These are phyloP conservation scores for Digitaria exilis DNA, from an alignment of 202 grass and related monocot species.

Conservation along the genomic window DNA sequence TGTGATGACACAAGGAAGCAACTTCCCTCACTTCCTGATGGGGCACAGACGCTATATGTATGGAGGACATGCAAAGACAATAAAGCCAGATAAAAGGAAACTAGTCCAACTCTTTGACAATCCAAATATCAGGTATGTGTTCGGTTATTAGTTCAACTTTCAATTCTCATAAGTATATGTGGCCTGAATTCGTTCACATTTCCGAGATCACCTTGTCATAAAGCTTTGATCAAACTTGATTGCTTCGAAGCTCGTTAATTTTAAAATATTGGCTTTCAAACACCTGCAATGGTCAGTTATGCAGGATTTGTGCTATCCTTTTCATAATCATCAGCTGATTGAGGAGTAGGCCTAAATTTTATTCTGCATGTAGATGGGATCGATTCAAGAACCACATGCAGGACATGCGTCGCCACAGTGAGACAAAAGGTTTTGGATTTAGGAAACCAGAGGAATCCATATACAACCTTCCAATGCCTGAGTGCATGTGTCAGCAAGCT, in stretches of 20 bases:
- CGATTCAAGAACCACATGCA: constrained; percentile 76
- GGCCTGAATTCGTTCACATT: neutral
- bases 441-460: constrained; percentile 70
- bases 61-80: constrained; percentile 78
- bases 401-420: constrained; percentile 74
- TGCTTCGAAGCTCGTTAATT: too few relatives aligned
- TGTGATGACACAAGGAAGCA: constrained; percentile 92
- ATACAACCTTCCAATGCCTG: constrained; percentile 84
- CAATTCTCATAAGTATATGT: neutral
- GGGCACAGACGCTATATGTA: constrained; percentile 78
- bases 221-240: neutral
- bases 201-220: neutral
- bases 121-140: constrained; percentile 63
- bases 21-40: constrained; percentile 91
- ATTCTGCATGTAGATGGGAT: constrained; percentile 65
- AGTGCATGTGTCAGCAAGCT: constrained; percentile 79
- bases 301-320: neutral
- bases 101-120: constrained; percentile 79
- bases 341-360: neutral
- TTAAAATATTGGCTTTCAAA: neutral
- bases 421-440: constrained; percentile 60
- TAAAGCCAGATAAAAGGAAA: constrained; percentile 86
- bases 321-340: constrained; percentile 4
- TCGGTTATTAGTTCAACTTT: neutral
- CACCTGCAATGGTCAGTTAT: neutral